Base-by-base conservation (phyloP, 768 basidiomycete genomes). In the Russula vinacea region DNA sequence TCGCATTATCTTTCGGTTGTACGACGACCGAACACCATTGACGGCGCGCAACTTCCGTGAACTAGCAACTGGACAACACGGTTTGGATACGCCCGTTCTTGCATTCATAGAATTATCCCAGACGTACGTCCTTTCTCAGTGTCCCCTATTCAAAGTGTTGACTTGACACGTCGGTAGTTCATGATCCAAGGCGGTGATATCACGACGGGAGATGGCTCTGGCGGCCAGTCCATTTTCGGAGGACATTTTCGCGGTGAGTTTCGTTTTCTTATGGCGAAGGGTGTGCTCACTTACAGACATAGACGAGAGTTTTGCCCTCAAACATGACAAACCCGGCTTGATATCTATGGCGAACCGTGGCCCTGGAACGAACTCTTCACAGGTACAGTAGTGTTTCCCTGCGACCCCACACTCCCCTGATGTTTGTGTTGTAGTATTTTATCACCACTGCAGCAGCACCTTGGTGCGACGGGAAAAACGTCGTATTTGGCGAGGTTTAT, bases 171-270 rank as follows among this genome's bases (percentile, higher is more conserved):
- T 37, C 13, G 32, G 8, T 64, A 77, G 83, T 91, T 90, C 77
- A 93, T 93, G 91, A 74, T 89, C 52, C 92, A 93, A 74, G 92
- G 90, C 29, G 92, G 92, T 29, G 92, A 94, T 76, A 92, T 93
- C 75, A 91, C 89, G 11, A 79, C 83, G 67, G 83, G 66, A 54
- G 68, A 92, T 66, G 89, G 89, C 16, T 92, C 88, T 0, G 90
- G 92, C 39, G 90, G 90, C n/a, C 81, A 86, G 74, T 92, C 89
- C 16, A 92, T 93, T 73, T 95, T 92, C 69, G 93, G 92, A 39
- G 80, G 83, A 62, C 87, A 84, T 72, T 94, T 95, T 75, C 74
- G 78, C 49, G 85, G 90, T 90, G 47, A 54, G 84, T 54, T 52
- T 24, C 19, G 22, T 51, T 55, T 55, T 42, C 14, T 66, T 26